Evolutionary conservation across 228 moss, liverwort and hornwort genomes (phyloP).

Genomic region (Sphagnum fallax): DNA sequence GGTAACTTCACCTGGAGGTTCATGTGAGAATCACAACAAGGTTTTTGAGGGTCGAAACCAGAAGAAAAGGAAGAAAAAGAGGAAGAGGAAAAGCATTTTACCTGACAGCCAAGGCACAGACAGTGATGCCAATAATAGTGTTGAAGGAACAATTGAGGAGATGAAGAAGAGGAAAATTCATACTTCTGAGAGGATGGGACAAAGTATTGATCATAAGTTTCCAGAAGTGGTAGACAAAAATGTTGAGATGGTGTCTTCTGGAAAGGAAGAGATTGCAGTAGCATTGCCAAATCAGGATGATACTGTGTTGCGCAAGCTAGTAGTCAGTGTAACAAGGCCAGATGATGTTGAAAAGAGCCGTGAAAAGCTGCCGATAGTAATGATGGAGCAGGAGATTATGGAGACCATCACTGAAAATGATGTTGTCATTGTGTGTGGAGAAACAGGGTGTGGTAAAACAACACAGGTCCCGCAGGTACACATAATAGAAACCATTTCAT

Average conservation of each 20-base stretch:
- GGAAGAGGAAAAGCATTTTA: background rate
- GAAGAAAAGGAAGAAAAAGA: background rate
- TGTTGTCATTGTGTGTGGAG: slow-evolving; percentile 83
- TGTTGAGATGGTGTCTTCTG: background rate
- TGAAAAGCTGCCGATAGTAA: slow-evolving; percentile 77
- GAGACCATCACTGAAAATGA: slow-evolving; percentile 79
- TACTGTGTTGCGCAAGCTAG: slow-evolving; percentile 42
- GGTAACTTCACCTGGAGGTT: background rate
- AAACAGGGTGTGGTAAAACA: slow-evolving; percentile 98
- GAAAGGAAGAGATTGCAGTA: background rate
- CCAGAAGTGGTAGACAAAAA: background rate
- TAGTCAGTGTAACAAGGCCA: slow-evolving; percentile 65
- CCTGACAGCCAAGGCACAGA: background rate
- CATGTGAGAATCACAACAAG: background rate
- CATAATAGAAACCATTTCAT: background rate
- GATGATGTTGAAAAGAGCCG: slow-evolving; percentile 69
- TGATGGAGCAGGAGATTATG: slow-evolving; percentile 99
- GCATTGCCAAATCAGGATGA: slow-evolving; percentile 11
- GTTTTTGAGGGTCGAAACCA: background rate
- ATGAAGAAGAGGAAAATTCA: no score
- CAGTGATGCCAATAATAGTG: background rate
- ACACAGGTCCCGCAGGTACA: slow-evolving; percentile 93
- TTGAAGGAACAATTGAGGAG: no score
- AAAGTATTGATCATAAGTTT: background rate
- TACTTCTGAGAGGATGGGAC: no score